phyloP scores from a whole-genome alignment of 768 basidiomycete species.

The Tylopilus sp. region DNA sequence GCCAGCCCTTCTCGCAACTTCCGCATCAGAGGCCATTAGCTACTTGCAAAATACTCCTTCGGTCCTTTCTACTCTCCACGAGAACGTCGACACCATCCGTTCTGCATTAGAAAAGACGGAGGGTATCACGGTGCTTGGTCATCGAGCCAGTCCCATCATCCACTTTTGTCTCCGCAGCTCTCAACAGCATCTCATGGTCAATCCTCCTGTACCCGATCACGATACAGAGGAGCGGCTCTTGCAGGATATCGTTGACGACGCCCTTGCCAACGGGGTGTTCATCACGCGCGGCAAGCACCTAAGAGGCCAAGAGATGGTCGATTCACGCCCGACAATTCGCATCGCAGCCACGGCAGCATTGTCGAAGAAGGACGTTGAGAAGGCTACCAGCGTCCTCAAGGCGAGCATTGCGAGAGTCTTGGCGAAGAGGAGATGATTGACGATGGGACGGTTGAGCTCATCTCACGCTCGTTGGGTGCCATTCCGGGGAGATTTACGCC shows the following conservation, averaged over 20 bases:
- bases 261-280: conserved; percentile 75
- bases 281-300: conserved; percentile 82
- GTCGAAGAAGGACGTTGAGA: conserved; percentile 89
- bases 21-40: conserved; percentile 82
- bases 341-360: conserved; percentile 78
- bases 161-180: conserved; percentile 65
- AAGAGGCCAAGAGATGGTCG: conserved; percentile 77
- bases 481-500: conserved; percentile 23
- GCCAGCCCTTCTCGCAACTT: conserved; percentile 85
- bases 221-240: conserved; percentile 73
- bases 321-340: conserved; percentile 80
- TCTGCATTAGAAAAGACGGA: conserved; percentile 77
- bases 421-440: conserved; percentile 53
- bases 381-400: conserved; percentile 74
- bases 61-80: conserved; percentile 71
- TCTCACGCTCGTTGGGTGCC: not conserved
- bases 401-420: conserved; percentile 72
- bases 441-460: too few species aligned
- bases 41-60: conserved; percentile 73
- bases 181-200: conserved; percentile 17
- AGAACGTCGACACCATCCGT: conserved; percentile 79
- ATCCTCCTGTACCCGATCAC: conserved; percentile 43
- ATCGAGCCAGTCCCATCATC: conserved; percentile 82
- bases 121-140: conserved; percentile 79
- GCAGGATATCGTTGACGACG: conserved; percentile 92